Base-by-base conservation (phyloP, 352 stramenopile species). In the Phytophthora hybrid region DNA sequence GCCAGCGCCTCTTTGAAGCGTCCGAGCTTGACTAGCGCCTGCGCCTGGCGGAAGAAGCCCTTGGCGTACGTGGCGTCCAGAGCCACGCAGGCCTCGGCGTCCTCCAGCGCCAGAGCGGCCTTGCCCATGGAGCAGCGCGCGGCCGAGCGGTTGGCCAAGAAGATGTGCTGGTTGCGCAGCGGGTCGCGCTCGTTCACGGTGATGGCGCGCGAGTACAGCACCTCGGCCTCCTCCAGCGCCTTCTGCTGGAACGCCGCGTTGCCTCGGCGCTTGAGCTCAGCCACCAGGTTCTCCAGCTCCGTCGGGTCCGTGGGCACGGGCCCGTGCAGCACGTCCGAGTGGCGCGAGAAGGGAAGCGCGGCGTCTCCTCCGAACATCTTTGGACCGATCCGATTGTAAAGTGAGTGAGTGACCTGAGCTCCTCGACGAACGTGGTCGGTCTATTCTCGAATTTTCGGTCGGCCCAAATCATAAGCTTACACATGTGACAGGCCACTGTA, bases 141-240 rank as follows among this genome's bases (percentile, higher is more conserved):
- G 8, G 95, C 95, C 56, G 89, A 94, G 19, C 93, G 88, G 67
- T 98, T 98, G 46, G 91, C 88, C 59, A 86, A 91, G 58, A 98
- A 90, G 56, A 96, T 92, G 76, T 97, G 89, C 77, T 93, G 80
- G 72, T 89, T 92, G 52, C 78, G 74, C 57, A 83, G 76, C 63
- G 71, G 74, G 49, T 93, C 74, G 46, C 59, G 73, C 39, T 66
- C 61, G 67, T 93, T 93, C 63, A 96, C 66, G 29, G 98, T 88
- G 64, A 99, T 93, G 37, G 92, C 97, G 74, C 98, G 98, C 63
- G 87, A 87, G 84, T 99, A 99, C n/a, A 99, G 85, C 63, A 93
- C 84, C 59, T 99, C 94, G 18, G 97, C 97, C 69, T 99, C 95
- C 46, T 98, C 93, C 52, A 93, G 82, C 29, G 84, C 72, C 67